A percentile compares a stretch with the other conserved stretches of the same genome.
Conservation (phyloP, 768 basidiomycete genomes). For the Leccinum arenicola region DNA sequence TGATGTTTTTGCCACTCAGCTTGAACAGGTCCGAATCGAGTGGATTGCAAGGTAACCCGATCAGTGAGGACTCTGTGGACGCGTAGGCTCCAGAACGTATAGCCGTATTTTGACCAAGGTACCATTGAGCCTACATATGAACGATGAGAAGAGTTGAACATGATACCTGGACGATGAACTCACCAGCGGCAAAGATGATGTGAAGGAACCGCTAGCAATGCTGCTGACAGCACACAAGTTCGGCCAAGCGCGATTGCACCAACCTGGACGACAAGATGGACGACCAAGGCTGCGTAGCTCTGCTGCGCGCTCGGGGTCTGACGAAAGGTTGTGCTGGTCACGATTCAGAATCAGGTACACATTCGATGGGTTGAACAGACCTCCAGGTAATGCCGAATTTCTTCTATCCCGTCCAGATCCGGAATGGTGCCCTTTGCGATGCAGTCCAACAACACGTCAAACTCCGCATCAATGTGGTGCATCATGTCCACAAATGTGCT, state of each 20-base stretch:
- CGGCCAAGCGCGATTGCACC: no score
- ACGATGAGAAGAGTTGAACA: background rate
- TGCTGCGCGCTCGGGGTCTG: slow-evolving; percentile 7
- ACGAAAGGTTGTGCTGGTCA: background rate
- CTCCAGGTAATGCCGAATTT: slow-evolving; percentile 7
- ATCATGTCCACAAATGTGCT: background rate
- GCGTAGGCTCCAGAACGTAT: background rate
- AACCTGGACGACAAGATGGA: background rate
- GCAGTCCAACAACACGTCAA: background rate
- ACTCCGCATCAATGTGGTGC: background rate
- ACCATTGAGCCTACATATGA: slow-evolving; percentile 9
- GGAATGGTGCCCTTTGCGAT: background rate
- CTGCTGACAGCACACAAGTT: no score
- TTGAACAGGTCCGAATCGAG: no score
- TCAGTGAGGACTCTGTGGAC: no score
- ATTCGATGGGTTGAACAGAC: background rate
- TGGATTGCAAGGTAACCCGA: no score
- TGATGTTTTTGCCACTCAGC: no score
- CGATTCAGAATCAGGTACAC: background rate
- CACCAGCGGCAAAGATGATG: no score
- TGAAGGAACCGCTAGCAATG: no score
- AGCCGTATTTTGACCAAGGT: background rate
- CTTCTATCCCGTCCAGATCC: slow-evolving; percentile 1
- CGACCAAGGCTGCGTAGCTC: slow-evolving; percentile 14
- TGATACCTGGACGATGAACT: no score